phyloP scores from a whole-genome alignment of 2,329 filamentous ascomycete species.

The Chalaropsis ovoidea region DNA sequence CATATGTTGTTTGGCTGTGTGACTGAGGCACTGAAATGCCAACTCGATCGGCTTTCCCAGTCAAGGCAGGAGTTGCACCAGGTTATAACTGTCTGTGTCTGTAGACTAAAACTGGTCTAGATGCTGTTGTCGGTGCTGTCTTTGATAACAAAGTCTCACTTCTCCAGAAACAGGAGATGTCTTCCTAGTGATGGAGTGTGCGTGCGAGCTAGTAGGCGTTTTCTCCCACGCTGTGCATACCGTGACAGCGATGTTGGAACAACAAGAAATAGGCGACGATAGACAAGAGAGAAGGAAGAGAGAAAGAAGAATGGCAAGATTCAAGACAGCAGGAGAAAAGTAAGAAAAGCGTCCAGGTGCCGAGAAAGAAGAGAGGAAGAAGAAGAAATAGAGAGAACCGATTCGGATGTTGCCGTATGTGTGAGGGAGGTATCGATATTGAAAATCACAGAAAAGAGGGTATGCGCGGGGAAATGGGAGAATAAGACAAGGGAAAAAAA shows the following conservation, averaged over 20 bases:
- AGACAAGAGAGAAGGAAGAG: slow-evolving; percentile 7
- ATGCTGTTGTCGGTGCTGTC: background rate
- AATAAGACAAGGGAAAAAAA: background rate
- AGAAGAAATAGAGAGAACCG: background rate
- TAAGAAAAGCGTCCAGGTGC: background rate
- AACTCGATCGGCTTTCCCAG: background rate
- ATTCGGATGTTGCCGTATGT: slow-evolving; percentile 8
- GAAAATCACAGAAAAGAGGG: background rate
- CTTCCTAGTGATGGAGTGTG: slow-evolving; percentile 10
- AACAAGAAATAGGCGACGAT: background rate
- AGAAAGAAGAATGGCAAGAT: slow-evolving; percentile 4
- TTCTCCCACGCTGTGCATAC: slow-evolving; percentile 18
- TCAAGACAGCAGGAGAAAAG: slow-evolving; percentile 9
- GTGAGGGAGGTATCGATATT: background rate
- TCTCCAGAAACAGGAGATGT: slow-evolving; percentile 4
- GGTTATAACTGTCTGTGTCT: background rate
- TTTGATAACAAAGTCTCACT: slow-evolving; percentile 13
- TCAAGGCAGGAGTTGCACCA: background rate
- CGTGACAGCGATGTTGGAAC: background rate
- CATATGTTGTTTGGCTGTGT: background rate
- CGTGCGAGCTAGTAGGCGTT: background rate
- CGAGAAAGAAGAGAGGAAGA: background rate
- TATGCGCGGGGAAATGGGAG: background rate
- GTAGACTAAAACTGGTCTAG: background rate
- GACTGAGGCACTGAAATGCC: slow-evolving; percentile 9